Evolutionary conservation across 345 rosid genomes (phyloP), one percentile per base, ranked within the genome.

Genomic region (Populus euphratica): DNA sequence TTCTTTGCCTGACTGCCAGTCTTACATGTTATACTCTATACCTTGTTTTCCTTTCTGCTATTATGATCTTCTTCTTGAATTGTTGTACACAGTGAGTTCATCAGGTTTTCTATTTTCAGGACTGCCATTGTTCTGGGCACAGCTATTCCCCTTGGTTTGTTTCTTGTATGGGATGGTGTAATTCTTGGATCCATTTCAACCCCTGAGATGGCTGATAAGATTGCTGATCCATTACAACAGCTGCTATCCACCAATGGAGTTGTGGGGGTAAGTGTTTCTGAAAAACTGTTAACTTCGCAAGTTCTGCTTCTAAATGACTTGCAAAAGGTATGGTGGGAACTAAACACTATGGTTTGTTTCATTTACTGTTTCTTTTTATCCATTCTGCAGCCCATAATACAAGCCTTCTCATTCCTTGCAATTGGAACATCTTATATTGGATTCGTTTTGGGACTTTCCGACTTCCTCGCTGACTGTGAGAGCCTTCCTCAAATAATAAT

Each of bases 371-470:
- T n/a, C n/a, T n/a, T n/a, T n/a, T n/a, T n/a, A n/a, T n/a, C n/a
- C n/a, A 73, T 78, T 74, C 68, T 82, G 79, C 93, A 94, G 98
- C 95, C 97, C 66, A 91, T 90, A 83, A 72, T 93, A 63, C 97
- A 91, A 79, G 87, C 81, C 11, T 94, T 94, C 86, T 94, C 97
- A 29, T 90, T 90, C 66, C 89, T 94, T 56, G 98, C 97, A 71
- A 94, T 93, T 9, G 92, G 95, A 78, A 94, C 98, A 33, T 93
- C 98, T 59, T 94, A 89, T 68, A 90, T 94, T 4, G 97, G 97
- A 73, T 94, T 94, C 67, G 90, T 93, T 79, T 80, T 93, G 74
- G 97, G 97, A 86, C 97, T 94, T 73, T 72, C 91, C 7, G 98
- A 94, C 82, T 94, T 94, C 89, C 84, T 91, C 73, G 90, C 97